Evolutionary conservation across 2,329 filamentous ascomycete genomes (phyloP), one percentile per base, ranked within the genome.

Genomic region (Diaporthe australafricana): DNA sequence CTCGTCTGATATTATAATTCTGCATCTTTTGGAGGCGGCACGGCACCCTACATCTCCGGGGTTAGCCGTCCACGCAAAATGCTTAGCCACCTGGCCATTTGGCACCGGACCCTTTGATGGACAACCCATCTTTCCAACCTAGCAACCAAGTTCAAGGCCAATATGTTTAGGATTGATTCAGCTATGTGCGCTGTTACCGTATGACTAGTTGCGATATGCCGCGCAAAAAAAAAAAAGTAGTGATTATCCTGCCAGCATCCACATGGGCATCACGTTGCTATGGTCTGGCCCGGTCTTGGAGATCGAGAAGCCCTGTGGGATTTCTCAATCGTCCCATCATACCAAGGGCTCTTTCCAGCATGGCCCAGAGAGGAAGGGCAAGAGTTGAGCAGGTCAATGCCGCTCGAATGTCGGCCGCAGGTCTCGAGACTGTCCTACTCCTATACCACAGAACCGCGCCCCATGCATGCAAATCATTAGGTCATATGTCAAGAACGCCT

Each of bases 391-490:
- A 35, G 66, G 30, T 56, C 66, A 27, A 25, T 42, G 66, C 30
- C 42, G 47, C 52, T 42, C 66, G 14, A 50, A 22, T 25, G 3
- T 17, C 45, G 53, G 66, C 42, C 66, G 48, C 35, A 45, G n/a
- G 42, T 25, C 60, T 20, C 60, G 30, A 50, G 60, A 35, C n/a
- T 65, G 20, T 65, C 60, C 60, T 38, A 65, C 60, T 65, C 66
- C n/a, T 35, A 30, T 60, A 30, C 53, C 66, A 30, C 65, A 35
- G 40, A 60, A 32, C 57, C 40, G n/a, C n/a, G n/a, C 66, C 6
- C 66, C 32, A 60, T 55, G 66, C 57, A 69, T 69, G 66, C 66
- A 57, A 69, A 69, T 69, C 66, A 69, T 69, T 57, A 69, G 66
- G 66, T 69, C 66, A 35, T 69, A 69, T 57, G 42, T 69, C 53